Percentiles rank a stretch among this genome's conserved stretches.
phyloP scores from a whole-genome alignment of 139 green algal species.

The Coelastrella sp. region DNA sequence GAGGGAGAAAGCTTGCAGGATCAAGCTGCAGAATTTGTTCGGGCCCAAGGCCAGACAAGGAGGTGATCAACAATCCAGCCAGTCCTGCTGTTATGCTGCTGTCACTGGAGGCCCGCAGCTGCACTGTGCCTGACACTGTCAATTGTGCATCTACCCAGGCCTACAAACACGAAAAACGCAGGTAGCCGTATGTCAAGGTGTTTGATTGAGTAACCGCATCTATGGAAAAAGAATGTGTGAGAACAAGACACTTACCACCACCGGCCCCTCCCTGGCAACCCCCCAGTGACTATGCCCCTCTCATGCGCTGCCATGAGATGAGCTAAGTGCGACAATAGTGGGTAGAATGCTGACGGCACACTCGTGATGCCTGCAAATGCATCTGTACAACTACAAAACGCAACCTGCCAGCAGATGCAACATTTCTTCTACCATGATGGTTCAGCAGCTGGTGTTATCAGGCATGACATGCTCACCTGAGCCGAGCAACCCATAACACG shows the following conservation, averaged over 20 bases:
- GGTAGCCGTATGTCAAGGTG: neutral
- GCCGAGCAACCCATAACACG: slow-evolving; percentile 95
- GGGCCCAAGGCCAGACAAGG: slow-evolving; percentile 74
- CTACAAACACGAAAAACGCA: slow-evolving; percentile 48
- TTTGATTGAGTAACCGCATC: neutral
- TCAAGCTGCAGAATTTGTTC: slow-evolving; percentile 71
- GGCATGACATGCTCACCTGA: slow-evolving; percentile 57
- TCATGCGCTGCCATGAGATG: too few species aligned
- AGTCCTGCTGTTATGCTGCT: slow-evolving; percentile 83
- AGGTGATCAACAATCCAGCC: slow-evolving; percentile 69
- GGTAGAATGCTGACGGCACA: too few species aligned
- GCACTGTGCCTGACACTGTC: slow-evolving; percentile 62
- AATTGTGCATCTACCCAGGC: slow-evolving; percentile 84
- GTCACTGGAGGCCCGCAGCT: slow-evolving; percentile 79
- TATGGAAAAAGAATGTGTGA: neutral
- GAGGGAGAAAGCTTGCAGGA: slow-evolving; percentile 40
- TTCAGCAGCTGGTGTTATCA: neutral
- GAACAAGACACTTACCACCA: too few species aligned
- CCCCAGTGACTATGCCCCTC: too few species aligned
- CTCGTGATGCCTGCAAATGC: too few species aligned
- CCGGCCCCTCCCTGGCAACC: too few species aligned
- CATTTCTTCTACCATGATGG: too few species aligned
- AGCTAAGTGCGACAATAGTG: too few species aligned
- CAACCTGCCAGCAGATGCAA: too few species aligned
- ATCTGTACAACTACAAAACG: too few species aligned